A percentile compares a stretch with the other conserved stretches of the same genome.
These are phyloP conservation scores for Paramecium biaurelia DNA, from an alignment of 73 alveolate genomes.

Conservation along the genomic window DNA sequence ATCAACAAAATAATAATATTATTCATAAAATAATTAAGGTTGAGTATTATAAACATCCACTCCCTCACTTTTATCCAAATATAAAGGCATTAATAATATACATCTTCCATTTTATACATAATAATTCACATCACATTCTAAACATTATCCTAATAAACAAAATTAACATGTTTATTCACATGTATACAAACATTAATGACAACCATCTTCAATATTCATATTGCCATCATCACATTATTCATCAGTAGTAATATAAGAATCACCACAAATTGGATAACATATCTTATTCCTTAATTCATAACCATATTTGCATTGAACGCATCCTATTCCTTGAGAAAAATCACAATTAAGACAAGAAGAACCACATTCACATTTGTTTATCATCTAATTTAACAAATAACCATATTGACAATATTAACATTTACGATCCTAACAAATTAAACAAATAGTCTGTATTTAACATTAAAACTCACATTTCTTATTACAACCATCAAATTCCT, in stretches of 20 bases:
- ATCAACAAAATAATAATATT: not conserved
- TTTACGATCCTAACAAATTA: not conserved
- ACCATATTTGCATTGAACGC: not conserved
- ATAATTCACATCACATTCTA: not conserved
- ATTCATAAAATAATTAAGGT: no score
- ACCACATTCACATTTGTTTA: not conserved
- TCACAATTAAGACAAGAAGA: not conserved
- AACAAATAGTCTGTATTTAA: not conserved
- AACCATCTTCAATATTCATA: not conserved
- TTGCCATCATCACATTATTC: not conserved
- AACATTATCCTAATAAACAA: not conserved
- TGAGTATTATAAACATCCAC: not conserved
- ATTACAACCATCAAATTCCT: not conserved
- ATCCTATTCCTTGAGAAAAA: not conserved
- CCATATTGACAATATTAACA: not conserved
- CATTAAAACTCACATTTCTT: not conserved
- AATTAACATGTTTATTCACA: not conserved
- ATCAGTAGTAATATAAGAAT: not conserved
- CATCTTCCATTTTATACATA: not conserved
- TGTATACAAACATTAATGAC: not conserved
- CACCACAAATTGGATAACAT: not conserved
- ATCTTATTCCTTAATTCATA: not conserved
- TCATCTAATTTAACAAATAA: not conserved
- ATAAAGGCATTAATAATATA: no score
- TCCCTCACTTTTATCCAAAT: not conserved